Evolutionary conservation across 495 filamentous ascomycete species (phyloP).

Genomic region (Penicillium samsonianum): DNA sequence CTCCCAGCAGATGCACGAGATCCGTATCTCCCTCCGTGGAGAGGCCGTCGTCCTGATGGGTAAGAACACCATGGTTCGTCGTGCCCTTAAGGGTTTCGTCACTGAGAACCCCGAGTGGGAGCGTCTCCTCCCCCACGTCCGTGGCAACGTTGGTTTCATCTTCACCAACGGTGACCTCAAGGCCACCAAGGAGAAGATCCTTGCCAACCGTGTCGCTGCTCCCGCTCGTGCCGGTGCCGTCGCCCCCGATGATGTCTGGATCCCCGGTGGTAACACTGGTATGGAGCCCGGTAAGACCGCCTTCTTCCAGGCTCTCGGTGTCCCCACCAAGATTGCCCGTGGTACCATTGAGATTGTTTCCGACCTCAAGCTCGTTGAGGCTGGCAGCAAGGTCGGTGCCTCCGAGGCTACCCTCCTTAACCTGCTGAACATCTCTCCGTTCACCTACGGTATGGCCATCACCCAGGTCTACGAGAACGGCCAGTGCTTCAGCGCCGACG

Average conservation of each 20-base stretch:
- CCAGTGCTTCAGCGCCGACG: conserved; percentile 78
- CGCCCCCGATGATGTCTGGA: conserved; percentile 84
- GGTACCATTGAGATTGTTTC: conserved; percentile 99
- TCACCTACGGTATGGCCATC: conserved; percentile 99
- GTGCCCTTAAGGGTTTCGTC: conserved; percentile 95
- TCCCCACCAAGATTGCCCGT: conserved; percentile 99
- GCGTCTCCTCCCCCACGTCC: conserved; percentile 92
- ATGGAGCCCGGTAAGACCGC: conserved; percentile 99
- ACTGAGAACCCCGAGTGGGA: conserved; percentile 92
- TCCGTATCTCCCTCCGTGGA: conserved; percentile 82
- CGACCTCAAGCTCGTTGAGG: conserved; percentile 96
- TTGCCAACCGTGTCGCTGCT: conserved; percentile 94
- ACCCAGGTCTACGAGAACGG: conserved; percentile 94
- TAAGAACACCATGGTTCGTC: conserved; percentile 99
- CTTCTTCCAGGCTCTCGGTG: conserved; percentile 99
- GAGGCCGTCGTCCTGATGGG: conserved; percentile 97
- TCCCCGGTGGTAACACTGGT: conserved; percentile 97
- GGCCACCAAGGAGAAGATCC: conserved; percentile 86
- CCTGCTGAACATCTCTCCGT: conserved; percentile 99
- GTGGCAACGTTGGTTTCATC: conserved; percentile 98
- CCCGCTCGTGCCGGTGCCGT: conserved; percentile 96
- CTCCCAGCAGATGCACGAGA: conserved; percentile 99
- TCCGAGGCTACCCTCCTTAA: conserved; percentile 98
- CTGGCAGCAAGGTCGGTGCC: conserved; percentile 89
- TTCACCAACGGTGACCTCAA: conserved; percentile 98